These are phyloP conservation scores for Excoecaria cochinchinensis DNA, from an alignment of 345 rosid genomes.

Conservation along the genomic window DNA sequence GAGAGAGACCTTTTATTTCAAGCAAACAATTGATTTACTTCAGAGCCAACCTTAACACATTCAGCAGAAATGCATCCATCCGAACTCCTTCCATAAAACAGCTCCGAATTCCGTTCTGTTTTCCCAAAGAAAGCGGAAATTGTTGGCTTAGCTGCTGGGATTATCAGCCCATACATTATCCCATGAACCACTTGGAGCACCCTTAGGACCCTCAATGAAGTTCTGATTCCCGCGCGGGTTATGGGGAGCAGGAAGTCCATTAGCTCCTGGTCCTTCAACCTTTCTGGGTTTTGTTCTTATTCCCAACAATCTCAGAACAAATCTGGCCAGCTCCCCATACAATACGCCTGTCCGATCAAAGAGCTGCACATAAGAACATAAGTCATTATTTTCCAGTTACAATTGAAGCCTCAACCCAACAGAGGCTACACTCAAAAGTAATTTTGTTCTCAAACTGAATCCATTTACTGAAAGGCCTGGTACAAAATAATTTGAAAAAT, in stretches of 20 bases:
- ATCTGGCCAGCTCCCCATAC: constrained; percentile 95
- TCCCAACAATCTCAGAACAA: constrained; percentile 82
- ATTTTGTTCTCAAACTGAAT: not conserved
- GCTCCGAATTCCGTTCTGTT: constrained; percentile 6
- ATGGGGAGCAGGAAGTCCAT: constrained; percentile 62
- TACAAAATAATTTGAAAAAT: not conserved
- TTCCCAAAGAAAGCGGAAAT: not conserved
- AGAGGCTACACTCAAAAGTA: not conserved
- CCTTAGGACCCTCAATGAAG: constrained; percentile 71
- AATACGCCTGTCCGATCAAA: constrained; percentile 83
- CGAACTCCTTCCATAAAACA: not conserved
- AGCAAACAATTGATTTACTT: constrained; percentile 1
- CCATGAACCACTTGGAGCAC: constrained; percentile 77
- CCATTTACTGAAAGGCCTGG: not conserved
- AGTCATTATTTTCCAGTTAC: constrained; percentile 8
- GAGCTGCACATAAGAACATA: constrained; percentile 51
- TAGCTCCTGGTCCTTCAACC: constrained; percentile 60
- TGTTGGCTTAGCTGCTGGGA: constrained; percentile 24
- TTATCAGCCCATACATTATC: constrained; percentile 81
- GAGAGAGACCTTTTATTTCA: constrained; percentile 10
- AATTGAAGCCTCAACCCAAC: not conserved
- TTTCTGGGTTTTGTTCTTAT: constrained; percentile 67
- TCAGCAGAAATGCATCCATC: constrained; percentile 7
- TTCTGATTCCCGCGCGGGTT: constrained; percentile 54
- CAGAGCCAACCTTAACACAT: not conserved